phyloP scores from a whole-genome alignment of 345 rosid species.

The Boechera retrofracta region DNA sequence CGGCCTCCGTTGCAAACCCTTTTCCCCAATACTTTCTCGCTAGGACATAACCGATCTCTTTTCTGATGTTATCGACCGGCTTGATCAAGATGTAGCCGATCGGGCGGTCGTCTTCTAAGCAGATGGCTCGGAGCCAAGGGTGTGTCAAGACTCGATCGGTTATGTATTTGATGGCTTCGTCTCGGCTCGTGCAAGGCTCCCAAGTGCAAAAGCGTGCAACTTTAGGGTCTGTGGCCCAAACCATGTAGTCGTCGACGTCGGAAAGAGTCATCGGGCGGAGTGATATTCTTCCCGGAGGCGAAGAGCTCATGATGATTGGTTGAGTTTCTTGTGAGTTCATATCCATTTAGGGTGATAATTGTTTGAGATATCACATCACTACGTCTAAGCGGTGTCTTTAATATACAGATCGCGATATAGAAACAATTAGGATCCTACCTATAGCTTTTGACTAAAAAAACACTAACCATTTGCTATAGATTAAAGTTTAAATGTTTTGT shows the following conservation, averaged over 20 bases:
- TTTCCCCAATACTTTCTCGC: conserved; percentile 61
- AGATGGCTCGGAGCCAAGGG: conserved; percentile 69
- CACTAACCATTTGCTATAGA: background rate
- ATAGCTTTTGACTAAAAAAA: conserved; percentile 7
- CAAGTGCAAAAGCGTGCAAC: conserved; percentile 58
- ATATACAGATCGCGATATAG: background rate
- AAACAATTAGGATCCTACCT: background rate
- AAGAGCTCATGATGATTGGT: conserved; percentile 2
- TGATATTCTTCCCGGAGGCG: conserved; percentile 38
- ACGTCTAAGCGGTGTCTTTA: conserved; percentile 15
- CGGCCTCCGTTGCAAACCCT: conserved; percentile 59
- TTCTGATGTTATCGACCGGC: conserved; percentile 55
- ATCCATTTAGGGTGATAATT: conserved; percentile 13
- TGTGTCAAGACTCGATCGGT: conserved; percentile 47
- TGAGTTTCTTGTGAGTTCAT: conserved; percentile 10
- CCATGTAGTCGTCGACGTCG: conserved; percentile 70
- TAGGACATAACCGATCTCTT: conserved; percentile 60
- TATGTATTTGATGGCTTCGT: conserved; percentile 55
- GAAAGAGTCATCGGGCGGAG: conserved; percentile 51
- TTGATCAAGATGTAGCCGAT: conserved; percentile 59
- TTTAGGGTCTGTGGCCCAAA: conserved; percentile 59
- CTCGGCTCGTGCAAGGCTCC: conserved; percentile 58
- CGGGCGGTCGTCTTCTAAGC: conserved; percentile 50
- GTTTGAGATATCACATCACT: conserved; percentile 28
- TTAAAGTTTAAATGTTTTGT: background rate